Conservation (phyloP, 495 filamentous ascomycete genomes). For the Aeminium ludgeri region DNA sequence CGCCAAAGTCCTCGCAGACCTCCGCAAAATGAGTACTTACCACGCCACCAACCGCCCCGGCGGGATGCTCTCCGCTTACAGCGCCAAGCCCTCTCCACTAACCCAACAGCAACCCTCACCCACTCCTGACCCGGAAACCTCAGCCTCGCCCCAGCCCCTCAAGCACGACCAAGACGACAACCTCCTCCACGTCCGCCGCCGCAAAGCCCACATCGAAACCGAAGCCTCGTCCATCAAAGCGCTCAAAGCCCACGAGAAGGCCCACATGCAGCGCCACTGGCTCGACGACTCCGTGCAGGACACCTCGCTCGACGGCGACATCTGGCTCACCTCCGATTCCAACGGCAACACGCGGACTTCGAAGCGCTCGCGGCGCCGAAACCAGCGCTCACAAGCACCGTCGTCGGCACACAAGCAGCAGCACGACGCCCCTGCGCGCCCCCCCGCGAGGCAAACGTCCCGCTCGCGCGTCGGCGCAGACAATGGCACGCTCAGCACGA, state of each 20-base stretch:
- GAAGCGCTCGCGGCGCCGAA: background rate
- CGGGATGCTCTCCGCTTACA: background rate
- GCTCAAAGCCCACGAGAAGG: background rate
- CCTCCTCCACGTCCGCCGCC: background rate
- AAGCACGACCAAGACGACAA: background rate
- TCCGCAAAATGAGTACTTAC: background rate
- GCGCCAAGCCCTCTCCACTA: too few species aligned
- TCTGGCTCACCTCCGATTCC: conserved; percentile 12
- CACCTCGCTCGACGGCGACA: conserved; percentile 5
- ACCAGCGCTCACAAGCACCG: too few species aligned
- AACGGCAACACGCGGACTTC: background rate
- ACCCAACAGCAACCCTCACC: background rate
- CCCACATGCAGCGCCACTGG: conserved; percentile 6
- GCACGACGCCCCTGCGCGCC: background rate
- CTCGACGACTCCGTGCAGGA: conserved; percentile 6
- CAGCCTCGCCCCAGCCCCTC: background rate
- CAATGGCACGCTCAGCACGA: conserved; percentile 4
- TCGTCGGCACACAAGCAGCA: too few species aligned
- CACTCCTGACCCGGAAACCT: background rate
- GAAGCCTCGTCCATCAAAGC: conserved; percentile 2
- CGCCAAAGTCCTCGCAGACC: background rate
- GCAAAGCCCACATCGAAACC: background rate
- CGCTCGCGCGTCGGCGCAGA: conserved; percentile 4
- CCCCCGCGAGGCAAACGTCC: conserved; percentile 8
- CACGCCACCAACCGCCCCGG: background rate